These are phyloP conservation scores for Rhododendron ferrugineum DNA, from an alignment of 148 eudicot species.

Conservation along the genomic window DNA sequence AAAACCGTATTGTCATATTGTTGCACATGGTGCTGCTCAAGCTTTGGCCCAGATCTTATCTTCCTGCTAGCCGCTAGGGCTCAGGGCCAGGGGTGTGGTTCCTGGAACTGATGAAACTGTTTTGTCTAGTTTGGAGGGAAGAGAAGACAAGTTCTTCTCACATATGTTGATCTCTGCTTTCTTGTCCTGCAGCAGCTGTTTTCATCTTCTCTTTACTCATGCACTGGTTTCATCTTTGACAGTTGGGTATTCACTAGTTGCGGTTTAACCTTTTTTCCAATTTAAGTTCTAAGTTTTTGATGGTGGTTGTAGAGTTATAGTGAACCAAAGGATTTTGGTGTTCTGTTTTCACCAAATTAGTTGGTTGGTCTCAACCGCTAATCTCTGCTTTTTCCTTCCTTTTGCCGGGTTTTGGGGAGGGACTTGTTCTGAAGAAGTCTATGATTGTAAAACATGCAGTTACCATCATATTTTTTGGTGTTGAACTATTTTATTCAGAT, in stretches of 20 bases:
- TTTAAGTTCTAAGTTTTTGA: neutral
- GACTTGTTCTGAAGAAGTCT: neutral
- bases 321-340: neutral
- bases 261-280: neutral
- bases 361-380: neutral
- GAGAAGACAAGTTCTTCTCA: neutral
- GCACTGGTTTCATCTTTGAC: neutral
- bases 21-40: neutral
- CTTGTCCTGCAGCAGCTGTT: neutral
- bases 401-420: neutral
- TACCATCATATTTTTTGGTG: neutral
- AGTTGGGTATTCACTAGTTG: neutral
- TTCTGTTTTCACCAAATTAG: neutral
- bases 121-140: neutral
- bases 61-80: neutral
- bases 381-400: neutral
- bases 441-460: neutral
- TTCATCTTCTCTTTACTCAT: neutral
- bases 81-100: neutral
- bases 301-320: neutral
- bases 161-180: neutral
- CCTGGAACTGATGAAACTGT: slow-evolving; percentile 1
- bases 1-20: neutral
- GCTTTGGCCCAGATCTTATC: neutral
- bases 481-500: neutral